Evolutionary conservation across 129 eudicot species (phyloP).

Genomic region (Silybum marianum): DNA sequence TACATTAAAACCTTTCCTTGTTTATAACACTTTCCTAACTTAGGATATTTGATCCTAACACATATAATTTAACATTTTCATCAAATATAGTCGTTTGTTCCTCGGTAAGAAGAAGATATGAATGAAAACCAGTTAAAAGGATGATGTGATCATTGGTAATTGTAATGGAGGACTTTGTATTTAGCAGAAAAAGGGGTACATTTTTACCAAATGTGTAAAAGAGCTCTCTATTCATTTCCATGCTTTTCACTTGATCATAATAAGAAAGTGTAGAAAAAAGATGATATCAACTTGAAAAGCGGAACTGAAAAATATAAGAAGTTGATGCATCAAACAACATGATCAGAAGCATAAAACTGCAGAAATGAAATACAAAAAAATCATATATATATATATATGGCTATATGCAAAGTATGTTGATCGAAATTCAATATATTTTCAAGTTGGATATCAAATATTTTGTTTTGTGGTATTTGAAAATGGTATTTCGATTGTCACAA

Average conservation of each 20-base stretch:
- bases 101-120: conserved; percentile 20
- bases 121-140: conserved; percentile 28
- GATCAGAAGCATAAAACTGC: conserved; percentile 17
- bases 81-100: conserved; percentile 14
- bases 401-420: background rate
- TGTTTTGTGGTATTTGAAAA: no score
- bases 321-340: background rate
- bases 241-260: conserved; percentile 45
- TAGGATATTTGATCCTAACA: no score
- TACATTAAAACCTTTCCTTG: no score
- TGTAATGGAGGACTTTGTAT: conserved; percentile 42
- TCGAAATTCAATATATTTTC: no score
- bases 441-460: background rate
- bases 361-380: background rate
- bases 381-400: no score
- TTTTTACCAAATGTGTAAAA: conserved; percentile 38
- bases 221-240: conserved; percentile 33
- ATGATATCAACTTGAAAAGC: conserved; percentile 44
- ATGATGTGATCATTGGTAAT: conserved; percentile 41
- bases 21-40: no score
- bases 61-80: conserved; percentile 22
- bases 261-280: conserved; percentile 39
- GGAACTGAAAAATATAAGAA: conserved; percentile 39
- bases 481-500: background rate
- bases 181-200: conserved; percentile 22